Percentiles rank a stretch among this genome's conserved stretches.
phyloP scores from a whole-genome alignment of 306 rosid species.

The Dryas octopetala region DNA sequence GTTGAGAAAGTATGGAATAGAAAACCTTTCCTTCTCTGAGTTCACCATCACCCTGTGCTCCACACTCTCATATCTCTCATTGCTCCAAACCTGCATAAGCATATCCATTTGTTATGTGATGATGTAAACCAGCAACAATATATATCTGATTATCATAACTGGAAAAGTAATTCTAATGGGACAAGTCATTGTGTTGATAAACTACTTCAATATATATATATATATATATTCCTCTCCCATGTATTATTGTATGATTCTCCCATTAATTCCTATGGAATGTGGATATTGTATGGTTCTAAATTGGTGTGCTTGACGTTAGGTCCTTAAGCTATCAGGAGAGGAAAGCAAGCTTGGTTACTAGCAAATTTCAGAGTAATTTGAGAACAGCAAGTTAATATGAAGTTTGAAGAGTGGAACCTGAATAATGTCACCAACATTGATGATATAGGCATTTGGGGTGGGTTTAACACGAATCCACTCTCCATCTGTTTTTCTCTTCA shows the following conservation, averaged over 20 bases:
- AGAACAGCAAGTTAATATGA: neutral
- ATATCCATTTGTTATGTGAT: neutral
- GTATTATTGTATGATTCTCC: no score
- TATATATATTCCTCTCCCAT: no score
- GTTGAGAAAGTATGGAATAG: constrained; percentile 61
- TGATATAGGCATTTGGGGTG: constrained; percentile 35
- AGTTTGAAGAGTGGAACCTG: constrained; percentile 15
- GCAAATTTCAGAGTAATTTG: no score
- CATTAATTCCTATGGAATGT: no score
- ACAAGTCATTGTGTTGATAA: neutral
- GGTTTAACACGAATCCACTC: constrained; percentile 31
- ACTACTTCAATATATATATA: no score
- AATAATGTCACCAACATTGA: constrained; percentile 39
- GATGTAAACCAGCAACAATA: no score
- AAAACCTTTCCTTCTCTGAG: constrained; percentile 50
- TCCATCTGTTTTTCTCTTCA: constrained; percentile 8
- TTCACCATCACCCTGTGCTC: constrained; percentile 68
- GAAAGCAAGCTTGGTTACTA: no score
- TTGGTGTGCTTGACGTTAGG: no score
- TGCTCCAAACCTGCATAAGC: constrained; percentile 68
- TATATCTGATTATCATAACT: no score
- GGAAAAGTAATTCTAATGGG: neutral
- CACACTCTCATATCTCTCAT: constrained; percentile 64
- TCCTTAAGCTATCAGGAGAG: no score
- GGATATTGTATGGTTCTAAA: no score